phyloP scores from a whole-genome alignment of 2,329 filamentous ascomycete genomes.

The Fusarium tjaetaba region DNA sequence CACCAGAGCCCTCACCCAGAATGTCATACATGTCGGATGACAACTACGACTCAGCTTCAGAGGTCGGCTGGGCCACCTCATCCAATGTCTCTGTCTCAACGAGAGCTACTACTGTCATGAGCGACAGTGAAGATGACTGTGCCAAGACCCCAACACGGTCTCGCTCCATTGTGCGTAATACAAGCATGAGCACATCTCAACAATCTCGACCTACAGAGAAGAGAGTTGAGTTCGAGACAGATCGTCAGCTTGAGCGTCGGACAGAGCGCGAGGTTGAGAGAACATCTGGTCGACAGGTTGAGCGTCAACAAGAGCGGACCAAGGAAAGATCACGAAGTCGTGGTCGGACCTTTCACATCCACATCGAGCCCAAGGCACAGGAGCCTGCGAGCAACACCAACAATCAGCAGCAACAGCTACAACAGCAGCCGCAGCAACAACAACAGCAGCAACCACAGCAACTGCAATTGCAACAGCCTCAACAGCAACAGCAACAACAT shows the following conservation, averaged over 20 bases:
- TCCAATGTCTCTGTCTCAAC: constrained; percentile 39
- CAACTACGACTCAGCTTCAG: constrained; percentile 41
- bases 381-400: constrained; percentile 14
- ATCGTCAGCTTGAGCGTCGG: constrained; percentile 26
- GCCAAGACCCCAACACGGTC: constrained; percentile 35
- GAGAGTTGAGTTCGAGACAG: constrained; percentile 28
- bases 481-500: constrained; percentile 11
- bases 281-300: constrained; percentile 14
- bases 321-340: constrained; percentile 41
- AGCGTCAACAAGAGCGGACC: constrained; percentile 31
- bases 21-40: constrained; percentile 39
- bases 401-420: constrained; percentile 17
- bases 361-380: constrained; percentile 39
- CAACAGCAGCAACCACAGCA: constrained; percentile 18
- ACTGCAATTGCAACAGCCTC: constrained; percentile 12
- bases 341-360: constrained; percentile 43
- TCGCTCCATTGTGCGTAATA: constrained; percentile 31
- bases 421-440: constrained; percentile 15
- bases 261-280: constrained; percentile 13
- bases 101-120: constrained; percentile 35
- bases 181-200: constrained; percentile 24
- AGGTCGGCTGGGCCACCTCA: constrained; percentile 35
- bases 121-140: constrained; percentile 38
- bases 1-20: constrained; percentile 38
- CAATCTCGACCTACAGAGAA: constrained; percentile 32